phyloP scores from a whole-genome alignment of 2,329 filamentous ascomycete species.

The Colletotrichum sp. region DNA sequence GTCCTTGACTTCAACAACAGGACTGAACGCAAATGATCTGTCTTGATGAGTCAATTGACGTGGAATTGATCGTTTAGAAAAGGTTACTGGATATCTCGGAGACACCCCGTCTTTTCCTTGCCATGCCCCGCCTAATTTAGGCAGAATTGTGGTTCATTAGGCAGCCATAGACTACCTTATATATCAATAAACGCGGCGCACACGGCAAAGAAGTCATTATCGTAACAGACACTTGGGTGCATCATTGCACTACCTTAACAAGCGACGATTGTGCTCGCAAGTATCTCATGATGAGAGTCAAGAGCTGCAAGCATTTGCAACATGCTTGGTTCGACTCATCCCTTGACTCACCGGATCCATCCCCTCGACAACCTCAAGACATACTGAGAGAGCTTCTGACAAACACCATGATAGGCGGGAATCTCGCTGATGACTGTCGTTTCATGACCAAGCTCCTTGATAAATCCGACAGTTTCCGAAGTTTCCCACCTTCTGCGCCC shows the following conservation, averaged over 20 bases:
- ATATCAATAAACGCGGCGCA: too few species aligned
- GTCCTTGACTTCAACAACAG: not conserved
- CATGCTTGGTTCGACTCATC: not conserved
- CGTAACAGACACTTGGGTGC: too few species aligned
- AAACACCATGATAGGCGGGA: not conserved
- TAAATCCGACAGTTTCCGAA: not conserved
- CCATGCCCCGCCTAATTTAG: too few species aligned
- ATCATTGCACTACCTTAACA: too few species aligned
- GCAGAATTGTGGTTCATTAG: not conserved
- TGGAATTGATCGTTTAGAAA: too few species aligned
- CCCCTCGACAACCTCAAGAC: not conserved
- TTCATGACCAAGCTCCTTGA: not conserved
- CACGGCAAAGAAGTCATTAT: too few species aligned
- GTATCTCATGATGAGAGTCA: not conserved
- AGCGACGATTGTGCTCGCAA: too few species aligned
- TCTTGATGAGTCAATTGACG: not conserved
- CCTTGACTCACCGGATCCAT: not conserved
- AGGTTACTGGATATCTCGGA: too few species aligned
- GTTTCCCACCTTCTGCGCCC: not conserved
- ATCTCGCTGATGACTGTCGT: not conserved
- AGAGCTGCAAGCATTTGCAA: not conserved
- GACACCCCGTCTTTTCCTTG: too few species aligned
- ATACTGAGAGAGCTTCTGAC: not conserved
- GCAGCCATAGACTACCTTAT: too few species aligned
- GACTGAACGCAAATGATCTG: fast-evolving